phyloP scores from a whole-genome alignment of 805 yeast genomes.

The Lipomyces sp. region DNA sequence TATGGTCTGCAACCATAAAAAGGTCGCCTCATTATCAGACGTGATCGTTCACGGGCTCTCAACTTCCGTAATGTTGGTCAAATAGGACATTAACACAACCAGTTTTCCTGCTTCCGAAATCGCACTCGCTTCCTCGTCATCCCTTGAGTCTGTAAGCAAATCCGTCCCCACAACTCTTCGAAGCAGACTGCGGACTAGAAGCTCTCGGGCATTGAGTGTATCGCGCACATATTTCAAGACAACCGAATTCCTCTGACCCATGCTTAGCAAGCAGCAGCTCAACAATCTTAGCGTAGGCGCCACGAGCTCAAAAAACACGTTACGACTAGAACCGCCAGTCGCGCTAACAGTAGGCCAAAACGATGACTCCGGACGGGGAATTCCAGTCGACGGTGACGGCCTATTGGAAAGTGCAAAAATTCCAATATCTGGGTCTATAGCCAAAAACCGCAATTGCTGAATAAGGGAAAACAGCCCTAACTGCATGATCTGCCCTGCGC shows the following conservation, averaged over 20 bases:
- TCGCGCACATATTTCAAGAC: conserved; percentile 18
- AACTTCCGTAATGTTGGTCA: conserved; percentile 10
- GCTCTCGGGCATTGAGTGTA: conserved; percentile 8
- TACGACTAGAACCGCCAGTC: conserved; percentile 11
- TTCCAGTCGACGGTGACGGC: conserved; percentile 4
- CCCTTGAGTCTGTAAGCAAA: neutral
- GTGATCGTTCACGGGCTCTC: too few relatives aligned
- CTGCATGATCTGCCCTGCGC: conserved; percentile 74
- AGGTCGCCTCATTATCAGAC: too few relatives aligned
- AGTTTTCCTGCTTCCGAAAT: conserved; percentile 17
- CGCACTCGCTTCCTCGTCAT: conserved; percentile 11
- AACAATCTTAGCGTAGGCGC: conserved; percentile 27
- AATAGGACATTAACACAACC: conserved; percentile 16
- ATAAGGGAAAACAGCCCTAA: conserved; percentile 66
- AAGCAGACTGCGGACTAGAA: conserved; percentile 21
- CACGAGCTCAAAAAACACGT: conserved; percentile 26
- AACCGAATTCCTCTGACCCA: conserved; percentile 29
- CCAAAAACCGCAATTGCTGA: conserved; percentile 53
- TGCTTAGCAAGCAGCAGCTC: conserved; percentile 26
- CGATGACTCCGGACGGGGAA: conserved; percentile 1
- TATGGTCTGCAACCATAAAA: too few relatives aligned
- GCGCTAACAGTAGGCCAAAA: conserved; percentile 11
- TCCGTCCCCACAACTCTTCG: conserved; percentile 20
- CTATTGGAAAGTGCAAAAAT: conserved; percentile 37
- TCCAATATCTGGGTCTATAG: conserved; percentile 78